These are phyloP conservation scores for Conticribra weissflogii DNA, from an alignment of 108 stramenopile genomes.

Conservation along the genomic window DNA sequence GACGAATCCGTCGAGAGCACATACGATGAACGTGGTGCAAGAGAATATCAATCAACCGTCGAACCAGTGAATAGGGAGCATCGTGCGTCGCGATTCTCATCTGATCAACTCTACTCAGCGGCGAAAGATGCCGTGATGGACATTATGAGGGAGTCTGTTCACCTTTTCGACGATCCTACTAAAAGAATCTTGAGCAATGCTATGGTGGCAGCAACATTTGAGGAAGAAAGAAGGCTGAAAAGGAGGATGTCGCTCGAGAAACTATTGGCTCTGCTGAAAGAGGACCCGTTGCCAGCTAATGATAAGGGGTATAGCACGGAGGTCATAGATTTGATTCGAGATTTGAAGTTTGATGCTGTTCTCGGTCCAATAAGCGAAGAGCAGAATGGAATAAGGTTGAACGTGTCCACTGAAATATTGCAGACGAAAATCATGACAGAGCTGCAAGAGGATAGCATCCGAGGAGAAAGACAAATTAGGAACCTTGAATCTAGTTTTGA, in stretches of 20 bases:
- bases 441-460: conserved; percentile 25
- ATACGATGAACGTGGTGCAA: no score
- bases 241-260: conserved; percentile 16
- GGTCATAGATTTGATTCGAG: conserved; percentile 21
- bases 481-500: neutral
- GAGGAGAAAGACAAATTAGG: conserved; percentile 3
- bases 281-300: conserved; percentile 19
- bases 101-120: conserved; percentile 13
- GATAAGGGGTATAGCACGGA: conserved; percentile 40
- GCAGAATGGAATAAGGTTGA: conserved; percentile 18
- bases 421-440: conserved; percentile 20
- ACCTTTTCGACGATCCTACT: conserved; percentile 16
- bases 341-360: conserved; percentile 13
- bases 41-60: no score
- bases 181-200: conserved; percentile 21
- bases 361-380: conserved; percentile 11
- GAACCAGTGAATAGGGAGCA: conserved; percentile 2
- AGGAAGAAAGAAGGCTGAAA: conserved; percentile 5
- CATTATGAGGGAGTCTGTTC: conserved; percentile 18
- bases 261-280: conserved; percentile 20
- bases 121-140: conserved; percentile 35
- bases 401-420: conserved; percentile 29
- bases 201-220: conserved; percentile 18
- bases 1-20: no score
- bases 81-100: conserved; percentile 12